Percentiles rank a stretch among this genome's conserved stretches.
These are phyloP conservation scores for Volvox reticuliferus DNA, from an alignment of 139 green algal genomes.

Conservation along the genomic window DNA sequence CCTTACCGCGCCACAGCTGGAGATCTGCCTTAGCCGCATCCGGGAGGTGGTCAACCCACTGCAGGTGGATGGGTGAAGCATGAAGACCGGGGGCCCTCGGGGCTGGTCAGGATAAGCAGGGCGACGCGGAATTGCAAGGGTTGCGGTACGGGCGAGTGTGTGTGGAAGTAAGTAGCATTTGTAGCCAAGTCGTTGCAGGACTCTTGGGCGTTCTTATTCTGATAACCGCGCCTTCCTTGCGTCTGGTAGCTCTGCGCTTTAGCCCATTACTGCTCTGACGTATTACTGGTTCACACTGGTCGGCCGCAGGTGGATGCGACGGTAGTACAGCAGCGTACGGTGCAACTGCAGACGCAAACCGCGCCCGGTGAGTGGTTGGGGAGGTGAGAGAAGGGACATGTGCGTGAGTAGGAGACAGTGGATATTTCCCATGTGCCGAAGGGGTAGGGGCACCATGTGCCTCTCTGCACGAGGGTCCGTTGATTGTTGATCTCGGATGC, in stretches of 20 bases:
- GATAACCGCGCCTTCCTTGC: background rate
- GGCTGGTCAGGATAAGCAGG: background rate
- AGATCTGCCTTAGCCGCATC: conserved; percentile 56
- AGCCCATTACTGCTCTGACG: background rate
- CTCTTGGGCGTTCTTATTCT: background rate
- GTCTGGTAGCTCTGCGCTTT: background rate
- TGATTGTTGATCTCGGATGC: no score
- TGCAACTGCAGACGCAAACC: conserved; percentile 3
- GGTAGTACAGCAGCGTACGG: conserved; percentile 7
- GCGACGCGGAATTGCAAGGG: background rate
- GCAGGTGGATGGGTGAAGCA: background rate
- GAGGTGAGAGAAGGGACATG: background rate
- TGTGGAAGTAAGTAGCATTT: background rate
- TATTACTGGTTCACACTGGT: background rate
- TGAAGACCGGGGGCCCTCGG: background rate
- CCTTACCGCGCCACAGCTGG: conserved; percentile 67
- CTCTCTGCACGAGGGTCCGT: no score
- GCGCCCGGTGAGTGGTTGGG: conserved; percentile 3
- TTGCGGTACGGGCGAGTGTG: background rate
- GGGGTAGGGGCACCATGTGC: no score
- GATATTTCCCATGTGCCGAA: background rate
- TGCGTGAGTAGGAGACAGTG: background rate
- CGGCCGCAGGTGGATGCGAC: background rate
- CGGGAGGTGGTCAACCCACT: conserved; percentile 32
- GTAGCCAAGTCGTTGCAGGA: background rate